phyloP scores from a whole-genome alignment of 805 yeast species.

The Millerozyma miso region DNA sequence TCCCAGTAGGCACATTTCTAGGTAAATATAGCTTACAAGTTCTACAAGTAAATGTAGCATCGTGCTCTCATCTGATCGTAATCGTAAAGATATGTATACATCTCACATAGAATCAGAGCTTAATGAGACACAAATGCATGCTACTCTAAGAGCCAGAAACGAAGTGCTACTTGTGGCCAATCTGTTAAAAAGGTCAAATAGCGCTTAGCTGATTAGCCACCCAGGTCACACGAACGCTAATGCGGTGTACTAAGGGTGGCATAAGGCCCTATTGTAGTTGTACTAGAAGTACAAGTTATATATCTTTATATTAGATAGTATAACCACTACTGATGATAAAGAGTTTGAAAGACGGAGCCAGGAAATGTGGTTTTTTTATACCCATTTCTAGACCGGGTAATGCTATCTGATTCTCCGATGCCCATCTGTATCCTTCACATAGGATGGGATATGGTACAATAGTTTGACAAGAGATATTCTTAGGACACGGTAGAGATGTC shows the following conservation, averaged over 20 bases:
- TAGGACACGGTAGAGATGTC: background rate
- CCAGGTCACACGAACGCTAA: constrained; percentile 41
- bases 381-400: constrained; percentile 11
- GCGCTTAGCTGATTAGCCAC: constrained; percentile 60
- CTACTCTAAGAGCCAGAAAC: constrained; percentile 71
- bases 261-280: constrained; percentile 40
- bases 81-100: constrained; percentile 11
- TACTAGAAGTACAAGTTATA: constrained; percentile 44
- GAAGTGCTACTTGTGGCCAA: constrained; percentile 68
- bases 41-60: constrained; percentile 40
- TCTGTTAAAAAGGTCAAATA: constrained; percentile 71
- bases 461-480: background rate
- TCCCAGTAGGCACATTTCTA: background rate
- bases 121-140: constrained; percentile 25
- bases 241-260: constrained; percentile 36
- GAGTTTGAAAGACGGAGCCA: constrained; percentile 27
- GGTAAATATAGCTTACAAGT: background rate
- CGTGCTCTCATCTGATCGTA: constrained; percentile 46
- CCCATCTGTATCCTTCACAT: constrained; percentile 4
- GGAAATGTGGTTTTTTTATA: constrained; percentile 30
- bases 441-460: background rate
- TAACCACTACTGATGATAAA: constrained; percentile 76
- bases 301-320: constrained; percentile 65
- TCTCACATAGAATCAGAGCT: constrained; percentile 23
- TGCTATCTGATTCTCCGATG: background rate